A percentile compares a stretch with the other conserved stretches of the same genome.
phyloP scores from a whole-genome alignment of 2,329 filamentous ascomycete species.

The Teratosphaeriaceae sp. region DNA sequence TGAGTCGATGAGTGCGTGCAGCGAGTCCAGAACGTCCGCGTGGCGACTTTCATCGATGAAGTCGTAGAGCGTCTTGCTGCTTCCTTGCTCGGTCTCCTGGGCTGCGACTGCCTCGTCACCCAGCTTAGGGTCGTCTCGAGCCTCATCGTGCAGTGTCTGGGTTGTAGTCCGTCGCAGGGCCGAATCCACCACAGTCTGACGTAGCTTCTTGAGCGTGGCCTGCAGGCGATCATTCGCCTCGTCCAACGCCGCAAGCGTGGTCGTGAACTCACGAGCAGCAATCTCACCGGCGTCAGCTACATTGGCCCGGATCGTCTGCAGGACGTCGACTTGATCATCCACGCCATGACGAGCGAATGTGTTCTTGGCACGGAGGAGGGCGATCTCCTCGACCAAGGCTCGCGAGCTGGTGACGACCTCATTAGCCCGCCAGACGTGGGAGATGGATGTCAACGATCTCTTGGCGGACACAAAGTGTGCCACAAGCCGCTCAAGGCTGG shows the following conservation, averaged over 20 bases:
- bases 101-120: constrained; percentile 3
- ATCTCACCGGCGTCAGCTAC: constrained; percentile 36
- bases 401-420: constrained; percentile 75
- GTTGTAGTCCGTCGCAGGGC: constrained; percentile 50
- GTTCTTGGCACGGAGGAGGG: constrained; percentile 56
- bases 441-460: constrained; percentile 76
- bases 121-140: constrained; percentile 15
- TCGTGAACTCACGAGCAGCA: constrained; percentile 39
- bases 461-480: constrained; percentile 81
- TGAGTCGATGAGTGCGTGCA: constrained; percentile 65
- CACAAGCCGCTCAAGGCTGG: constrained; percentile 68
- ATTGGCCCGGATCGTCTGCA: constrained; percentile 38
- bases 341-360: constrained; percentile 36
- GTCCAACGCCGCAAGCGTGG: constrained; percentile 47
- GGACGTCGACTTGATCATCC: constrained; percentile 37
- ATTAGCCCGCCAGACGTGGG: constrained; percentile 76
- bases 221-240: constrained; percentile 58
- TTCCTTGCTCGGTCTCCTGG: constrained; percentile 3
- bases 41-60: constrained; percentile 71
- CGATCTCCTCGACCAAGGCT: constrained; percentile 68
- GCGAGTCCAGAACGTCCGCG: constrained; percentile 55
- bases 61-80: constrained; percentile 59
- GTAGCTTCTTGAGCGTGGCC: constrained; percentile 59
- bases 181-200: constrained; percentile 57
- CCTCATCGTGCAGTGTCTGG: constrained; percentile 33